Evolutionary conservation across 176 grass and related monocot species (phyloP).

Genomic region (Pharus latifolius): DNA sequence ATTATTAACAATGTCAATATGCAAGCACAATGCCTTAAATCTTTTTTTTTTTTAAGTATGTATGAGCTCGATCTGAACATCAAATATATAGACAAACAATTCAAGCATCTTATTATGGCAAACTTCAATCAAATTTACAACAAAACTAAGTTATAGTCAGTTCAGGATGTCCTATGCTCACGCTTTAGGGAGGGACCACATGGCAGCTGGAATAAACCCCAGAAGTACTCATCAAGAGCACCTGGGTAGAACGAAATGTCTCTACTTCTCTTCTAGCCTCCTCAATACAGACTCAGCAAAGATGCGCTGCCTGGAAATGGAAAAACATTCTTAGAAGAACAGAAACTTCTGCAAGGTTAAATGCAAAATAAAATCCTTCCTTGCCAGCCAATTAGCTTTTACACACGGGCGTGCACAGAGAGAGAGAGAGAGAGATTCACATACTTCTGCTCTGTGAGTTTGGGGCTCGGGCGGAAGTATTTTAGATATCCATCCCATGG

Average conservation of each 20-base stretch:
- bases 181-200: neutral
- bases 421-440: neutral
- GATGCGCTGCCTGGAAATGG: conserved; percentile 86
- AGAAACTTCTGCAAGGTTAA: neutral
- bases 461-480: conserved; percentile 89
- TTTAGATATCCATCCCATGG: conserved; percentile 99
- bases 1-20: too few relatives aligned
- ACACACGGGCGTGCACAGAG: neutral
- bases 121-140: conserved; percentile 37
- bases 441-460: conserved; percentile 89
- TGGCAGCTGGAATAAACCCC: neutral
- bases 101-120: neutral
- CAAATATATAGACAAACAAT: neutral
- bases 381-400: neutral
- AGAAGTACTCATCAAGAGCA: neutral
- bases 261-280: conserved; percentile 65
- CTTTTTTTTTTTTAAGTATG: too few relatives aligned
- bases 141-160: conserved; percentile 30
- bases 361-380: neutral
- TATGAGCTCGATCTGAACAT: conserved; percentile 3
- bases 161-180: neutral
- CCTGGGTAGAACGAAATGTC: neutral
- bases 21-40: too few relatives aligned
- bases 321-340: conserved; percentile 10
- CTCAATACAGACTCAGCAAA: conserved; percentile 81